Evolutionary conservation across 352 stramenopile genomes (phyloP), one percentile per base, ranked within the genome.

Genomic region (Saprolegnia diclina): DNA sequence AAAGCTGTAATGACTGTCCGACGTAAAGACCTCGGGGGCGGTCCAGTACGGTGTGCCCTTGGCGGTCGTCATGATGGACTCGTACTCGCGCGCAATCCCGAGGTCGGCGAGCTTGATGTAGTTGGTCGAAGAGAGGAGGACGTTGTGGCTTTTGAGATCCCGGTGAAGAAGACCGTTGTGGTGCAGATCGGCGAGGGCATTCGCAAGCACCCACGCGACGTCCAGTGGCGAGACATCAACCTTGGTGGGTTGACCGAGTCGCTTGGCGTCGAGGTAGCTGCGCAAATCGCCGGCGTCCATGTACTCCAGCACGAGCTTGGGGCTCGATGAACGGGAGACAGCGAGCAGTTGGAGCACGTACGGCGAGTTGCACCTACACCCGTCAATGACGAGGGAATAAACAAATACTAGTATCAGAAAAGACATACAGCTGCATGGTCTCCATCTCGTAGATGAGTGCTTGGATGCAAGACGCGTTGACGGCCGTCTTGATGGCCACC

Each of bases 401-500:
- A n/a, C 7, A 45, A 45, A 7, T 16, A n/a, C n/a, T n/a, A n/a
- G n/a, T n/a, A n/a, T n/a, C n/a, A 14, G 7, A 45, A 7, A 45
- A 45, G 14, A 45, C 38, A 16, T 16, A 57, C 52, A 14, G 9
- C 52, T 38, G 9, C 52, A 57, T 16, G 32, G 52, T 16, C 7
- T 16, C 9, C 9, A 57, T 57, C 16, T 57, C 52, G 7, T 38
- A 16, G 7, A 16, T 16, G 9, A 57, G 7, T 7, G 7, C 52
- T 14, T 29, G 7, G 52, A 16, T 16, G 16, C 14, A 7, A 16
- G 52, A 7, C 7, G 7, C 16, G 7, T 14, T 57, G 7, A 16
- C 7, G 32, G 7, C 32, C 52, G 22, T 57, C 56, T 78, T 78
- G 42, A 74, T 62, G 0, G 71, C 74, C 26, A 77, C 35, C 3